Evolutionary conservation across 208 protist genomes (phyloP), one percentile per base, ranked within the genome.

Genomic region (Sergeia podlipaevii): DNA sequence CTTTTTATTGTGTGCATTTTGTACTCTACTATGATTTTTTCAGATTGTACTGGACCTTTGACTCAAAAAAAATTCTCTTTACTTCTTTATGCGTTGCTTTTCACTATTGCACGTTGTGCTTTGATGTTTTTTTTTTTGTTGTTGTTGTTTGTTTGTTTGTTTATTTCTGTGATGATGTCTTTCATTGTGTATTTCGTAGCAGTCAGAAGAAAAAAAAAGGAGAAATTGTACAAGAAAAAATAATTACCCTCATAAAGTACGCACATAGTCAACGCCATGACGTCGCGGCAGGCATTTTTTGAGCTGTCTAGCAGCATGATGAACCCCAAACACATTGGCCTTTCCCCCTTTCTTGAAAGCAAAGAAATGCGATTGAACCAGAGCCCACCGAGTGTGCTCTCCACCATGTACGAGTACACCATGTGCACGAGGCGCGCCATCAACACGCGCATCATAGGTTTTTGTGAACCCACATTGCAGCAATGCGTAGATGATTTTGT

Each of bases 361-460:
- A 36, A 34, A 11, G 67, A 77, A 34, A 46, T 70, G 24, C 74
- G 83, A 2, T 50, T 70, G 1, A 66, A 60, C 54, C 69, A 37
- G 0, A 56, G 61, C 0, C 39, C 75, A 2, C 83, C 83, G 5
- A 27, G 32, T 1, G 34, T 89, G 15, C 21, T 34, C 0, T 54
- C 33, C 11, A 70, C 77, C 5, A 36, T 91, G 38, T 85, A 73
- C 52, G 69, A 80, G 18, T 92, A 87, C 62, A 76, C 63, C 23
- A 70, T 83, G 50, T 95, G 88, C 65, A 83, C 77, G 13, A 89
- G 85, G 50, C 73, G 77, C 0, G 82, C 81, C 1, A 60, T 95
- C 20, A 95, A 95, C 59, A 88, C 73, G 0, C 80, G 77, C 33
- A 89, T 95, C 44, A 88, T 95, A 32, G 82, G 88, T 7, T 95